Evolutionary conservation across 495 filamentous ascomycete genomes (phyloP), one percentile per base, ranked within the genome.

Genomic region (Aspergillus sparsus): DNA sequence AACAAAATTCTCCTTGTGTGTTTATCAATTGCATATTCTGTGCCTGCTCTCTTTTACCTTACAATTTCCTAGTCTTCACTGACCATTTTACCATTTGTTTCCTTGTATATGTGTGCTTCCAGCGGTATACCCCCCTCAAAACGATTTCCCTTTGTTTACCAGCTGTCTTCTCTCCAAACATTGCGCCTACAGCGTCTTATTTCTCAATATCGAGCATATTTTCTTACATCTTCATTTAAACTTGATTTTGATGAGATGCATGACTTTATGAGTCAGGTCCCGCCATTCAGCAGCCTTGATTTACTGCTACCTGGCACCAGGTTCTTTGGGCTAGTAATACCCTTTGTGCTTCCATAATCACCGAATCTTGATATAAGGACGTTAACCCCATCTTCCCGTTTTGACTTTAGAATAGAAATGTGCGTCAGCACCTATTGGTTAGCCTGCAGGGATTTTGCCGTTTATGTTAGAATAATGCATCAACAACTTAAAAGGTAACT

Each of bases 61-160:
- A 16, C 42, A 15, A n/a, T 3, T 37, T 31, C 39, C 39, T 12
- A 46, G 13, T 36, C 13, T 32, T 32, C 46, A 44, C 36, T 49
- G 52, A 37, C 16, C 32, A 52, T 41, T 41, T 49, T 57, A 7
- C 9, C 36, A 37, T 41, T 37, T 13, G 42, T 60, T 53, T 37
- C 58, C 51, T 54, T 60, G 47, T 56, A 55, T 56, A 55, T 61
- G 59, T 59, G 56, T 62, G 64, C 63, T 66, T 66, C 59, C 60
- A 67, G 67, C 67, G 62, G 67, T 70, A 70, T 70, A 70, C 67
- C 67, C 65, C 21, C 62, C 50, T 62, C 39, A 57, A 67, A 65
- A 69, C 53, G 57, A 52, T 55, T 62, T 62, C 61, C 50, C 44
- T 65, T 60, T 66, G 58, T 67, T 53, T 58, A 64, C 55, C 61